Percentiles rank a stretch among this genome's conserved stretches.
Evolutionary conservation across 192 early-diverging fungal genomes (phyloP).

Genomic region (Coemansia sp.): DNA sequence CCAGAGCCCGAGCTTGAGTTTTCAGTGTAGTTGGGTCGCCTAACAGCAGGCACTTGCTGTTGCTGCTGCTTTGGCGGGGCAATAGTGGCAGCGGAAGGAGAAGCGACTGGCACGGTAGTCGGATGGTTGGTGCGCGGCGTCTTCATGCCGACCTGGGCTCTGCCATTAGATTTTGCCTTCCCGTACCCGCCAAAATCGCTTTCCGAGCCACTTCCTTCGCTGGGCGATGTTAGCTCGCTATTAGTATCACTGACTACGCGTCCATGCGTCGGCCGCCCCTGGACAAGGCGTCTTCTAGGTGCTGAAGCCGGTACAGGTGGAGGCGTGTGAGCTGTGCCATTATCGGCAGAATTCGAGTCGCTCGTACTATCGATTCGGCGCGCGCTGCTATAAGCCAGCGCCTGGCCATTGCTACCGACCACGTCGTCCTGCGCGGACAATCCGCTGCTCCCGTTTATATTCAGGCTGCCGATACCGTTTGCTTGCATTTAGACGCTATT

Average conservation of each 20-base stretch:
- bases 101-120: not conserved
- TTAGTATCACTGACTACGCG: constrained; percentile 55
- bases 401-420: constrained; percentile 15
- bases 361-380: constrained; percentile 13
- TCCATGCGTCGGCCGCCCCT: constrained; percentile 38
- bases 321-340: constrained; percentile 7
- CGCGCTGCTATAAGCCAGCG: not conserved
- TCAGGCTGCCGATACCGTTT: constrained; percentile 47
- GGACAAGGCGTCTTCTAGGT: constrained; percentile 29
- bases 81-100: not conserved
- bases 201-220: constrained; percentile 21
- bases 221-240: constrained; percentile 45
- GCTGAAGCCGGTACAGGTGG: constrained; percentile 2
- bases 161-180: constrained; percentile 13
- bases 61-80: constrained; percentile 3
- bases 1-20: constrained; percentile 29
- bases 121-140: constrained; percentile 39
- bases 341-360: constrained; percentile 4
- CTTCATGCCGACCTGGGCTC: constrained; percentile 52
- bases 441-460: constrained; percentile 24
- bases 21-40: constrained; percentile 20
- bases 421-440: constrained; percentile 17
- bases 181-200: constrained; percentile 48
- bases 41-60: constrained; percentile 5
- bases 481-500: constrained; percentile 42